These are phyloP conservation scores for Ustilago crameri DNA, from an alignment of 1,284 basidiomycete species.

Conservation along the genomic window DNA sequence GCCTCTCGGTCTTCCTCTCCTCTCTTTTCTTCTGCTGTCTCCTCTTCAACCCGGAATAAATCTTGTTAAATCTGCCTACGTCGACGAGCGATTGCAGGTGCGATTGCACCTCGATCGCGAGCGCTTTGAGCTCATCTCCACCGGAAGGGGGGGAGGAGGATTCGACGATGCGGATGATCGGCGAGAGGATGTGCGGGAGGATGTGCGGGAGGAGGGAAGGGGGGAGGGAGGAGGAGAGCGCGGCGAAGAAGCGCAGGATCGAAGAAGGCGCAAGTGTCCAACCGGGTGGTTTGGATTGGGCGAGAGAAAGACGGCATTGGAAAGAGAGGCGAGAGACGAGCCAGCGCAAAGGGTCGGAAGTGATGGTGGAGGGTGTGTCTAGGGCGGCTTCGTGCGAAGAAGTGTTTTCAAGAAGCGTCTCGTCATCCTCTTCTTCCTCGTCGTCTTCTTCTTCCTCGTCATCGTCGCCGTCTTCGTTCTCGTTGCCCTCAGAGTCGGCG, in stretches of 20 bases:
- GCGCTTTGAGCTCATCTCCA: conserved; percentile 80
- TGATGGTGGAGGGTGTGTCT: conserved; percentile 24
- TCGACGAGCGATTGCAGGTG: conserved; percentile 88
- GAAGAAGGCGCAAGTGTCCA: conserved; percentile 85
- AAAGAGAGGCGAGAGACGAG: conserved; percentile 93
- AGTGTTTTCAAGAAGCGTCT: conserved; percentile 22
- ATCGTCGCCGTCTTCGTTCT: conserved; percentile 1
- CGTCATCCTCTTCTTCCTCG: conserved; percentile 45
- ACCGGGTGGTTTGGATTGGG: conserved; percentile 50
- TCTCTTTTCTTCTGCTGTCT: conserved; percentile 76
- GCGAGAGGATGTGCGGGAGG: conserved; percentile 84
- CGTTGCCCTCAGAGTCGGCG: conserved; percentile 46
- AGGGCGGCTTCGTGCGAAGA: conserved; percentile 56
- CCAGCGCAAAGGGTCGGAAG: conserved; percentile 81
- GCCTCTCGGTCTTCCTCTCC: conserved; percentile 78
- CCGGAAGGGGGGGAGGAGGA: conserved; percentile 76
- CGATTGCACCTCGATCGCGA: conserved; percentile 86
- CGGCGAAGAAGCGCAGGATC: conserved; percentile 74
- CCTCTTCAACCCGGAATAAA: conserved; percentile 84
- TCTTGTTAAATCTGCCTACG: conserved; percentile 79
- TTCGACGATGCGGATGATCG: conserved; percentile 86
- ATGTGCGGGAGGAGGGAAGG: conserved; percentile 73
- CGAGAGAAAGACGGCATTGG: conserved; percentile 74
- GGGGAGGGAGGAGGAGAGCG: conserved; percentile 33
- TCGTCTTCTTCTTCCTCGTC: conserved; percentile 10